phyloP scores from a whole-genome alignment of 2,329 filamentous ascomycete species.

The Fusarium marasasianum region DNA sequence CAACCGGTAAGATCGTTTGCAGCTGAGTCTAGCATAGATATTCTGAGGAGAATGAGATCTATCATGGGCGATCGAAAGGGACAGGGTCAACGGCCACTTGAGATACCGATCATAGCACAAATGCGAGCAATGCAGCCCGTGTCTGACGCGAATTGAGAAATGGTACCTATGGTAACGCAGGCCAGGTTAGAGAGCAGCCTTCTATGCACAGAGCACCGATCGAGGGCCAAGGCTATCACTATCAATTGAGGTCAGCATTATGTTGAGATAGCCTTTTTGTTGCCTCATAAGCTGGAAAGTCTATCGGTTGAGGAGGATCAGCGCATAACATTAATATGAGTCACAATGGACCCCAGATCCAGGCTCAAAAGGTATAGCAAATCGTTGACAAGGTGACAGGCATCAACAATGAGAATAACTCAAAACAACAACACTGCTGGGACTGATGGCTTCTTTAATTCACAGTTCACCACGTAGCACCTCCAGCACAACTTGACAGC shows the following conservation, averaged over 20 bases:
- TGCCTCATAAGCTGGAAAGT: background rate
- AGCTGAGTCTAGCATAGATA: no score
- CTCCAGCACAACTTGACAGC: background rate
- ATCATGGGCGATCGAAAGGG: background rate
- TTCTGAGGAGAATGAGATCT: background rate
- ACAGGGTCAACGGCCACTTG: no score
- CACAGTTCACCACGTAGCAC: background rate
- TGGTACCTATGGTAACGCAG: background rate
- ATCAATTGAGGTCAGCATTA: background rate
- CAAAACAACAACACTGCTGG: background rate
- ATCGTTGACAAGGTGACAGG: background rate
- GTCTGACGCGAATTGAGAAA: background rate
- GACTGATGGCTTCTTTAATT: conserved; percentile 20
- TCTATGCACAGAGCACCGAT: background rate
- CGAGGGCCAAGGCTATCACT: background rate
- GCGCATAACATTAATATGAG: background rate
- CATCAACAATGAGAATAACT: background rate
- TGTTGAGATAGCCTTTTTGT: background rate
- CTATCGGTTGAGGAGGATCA: background rate
- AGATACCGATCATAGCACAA: no score
- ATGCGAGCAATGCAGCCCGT: background rate
- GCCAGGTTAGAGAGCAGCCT: background rate
- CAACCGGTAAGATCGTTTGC: background rate
- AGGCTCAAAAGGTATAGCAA: background rate
- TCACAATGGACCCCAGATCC: background rate